A percentile compares a stretch with the other conserved stretches of the same genome.
phyloP scores from a whole-genome alignment of 2,329 filamentous ascomycete genomes.

The Myriosclerotinia duriaeana region DNA sequence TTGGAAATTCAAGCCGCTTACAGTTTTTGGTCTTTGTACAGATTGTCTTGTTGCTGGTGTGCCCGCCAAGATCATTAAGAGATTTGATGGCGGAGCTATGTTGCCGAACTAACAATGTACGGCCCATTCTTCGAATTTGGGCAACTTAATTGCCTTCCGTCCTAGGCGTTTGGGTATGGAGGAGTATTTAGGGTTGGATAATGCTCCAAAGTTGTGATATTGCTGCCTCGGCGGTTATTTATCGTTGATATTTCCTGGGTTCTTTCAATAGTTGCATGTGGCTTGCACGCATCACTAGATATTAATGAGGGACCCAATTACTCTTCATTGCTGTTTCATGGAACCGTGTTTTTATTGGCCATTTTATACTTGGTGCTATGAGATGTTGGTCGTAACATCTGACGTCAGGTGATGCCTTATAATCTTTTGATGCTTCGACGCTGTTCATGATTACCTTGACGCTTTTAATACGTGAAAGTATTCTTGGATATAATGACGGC shows the following conservation, averaged over 20 bases:
- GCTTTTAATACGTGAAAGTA: too few relatives aligned
- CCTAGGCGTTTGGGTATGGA: not conserved
- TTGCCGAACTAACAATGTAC: not conserved
- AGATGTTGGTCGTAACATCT: not conserved
- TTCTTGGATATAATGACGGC: too few relatives aligned
- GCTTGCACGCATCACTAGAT: not conserved
- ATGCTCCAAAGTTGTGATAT: not conserved
- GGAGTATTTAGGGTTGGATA: not conserved
- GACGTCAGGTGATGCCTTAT: too few relatives aligned
- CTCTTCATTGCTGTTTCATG: not conserved
- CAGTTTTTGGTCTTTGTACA: not conserved
- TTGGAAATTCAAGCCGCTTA: not conserved
- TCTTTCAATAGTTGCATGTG: not conserved
- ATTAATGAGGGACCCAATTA: not conserved
- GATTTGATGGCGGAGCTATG: not conserved
- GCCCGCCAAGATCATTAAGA: slow-evolving; percentile 29
- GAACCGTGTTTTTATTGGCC: too few relatives aligned
- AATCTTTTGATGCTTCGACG: too few relatives aligned
- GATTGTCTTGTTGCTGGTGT: slow-evolving; percentile 30
- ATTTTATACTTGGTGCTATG: not conserved
- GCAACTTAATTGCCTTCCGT: too few relatives aligned
- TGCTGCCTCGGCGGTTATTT: not conserved
- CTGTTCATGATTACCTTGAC: too few relatives aligned
- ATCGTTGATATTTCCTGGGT: not conserved
- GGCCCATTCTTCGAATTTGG: not conserved